These are phyloP conservation scores for Stachybotrys chlorohalonatus DNA, from an alignment of 2,329 filamentous ascomycete genomes.

Conservation along the genomic window DNA sequence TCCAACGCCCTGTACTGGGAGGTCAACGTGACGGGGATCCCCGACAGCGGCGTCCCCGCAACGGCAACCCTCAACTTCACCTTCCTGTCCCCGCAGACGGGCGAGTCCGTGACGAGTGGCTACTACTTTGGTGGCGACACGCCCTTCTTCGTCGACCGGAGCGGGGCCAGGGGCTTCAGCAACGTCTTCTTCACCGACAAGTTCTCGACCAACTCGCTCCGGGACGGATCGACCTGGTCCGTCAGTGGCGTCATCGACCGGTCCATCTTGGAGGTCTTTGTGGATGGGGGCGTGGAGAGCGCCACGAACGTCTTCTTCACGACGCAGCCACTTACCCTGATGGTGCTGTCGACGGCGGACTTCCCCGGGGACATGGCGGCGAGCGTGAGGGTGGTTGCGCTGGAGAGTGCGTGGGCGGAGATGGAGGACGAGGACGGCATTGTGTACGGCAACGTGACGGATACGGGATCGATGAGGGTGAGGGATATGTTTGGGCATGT, in stretches of 20 bases:
- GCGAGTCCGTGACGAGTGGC: conserved; percentile 15
- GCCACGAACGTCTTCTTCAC: conserved; percentile 21
- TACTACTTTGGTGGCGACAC: conserved; percentile 16
- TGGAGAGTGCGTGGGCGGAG: conserved; percentile 16
- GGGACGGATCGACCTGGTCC: conserved; percentile 11
- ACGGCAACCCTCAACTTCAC: conserved; percentile 19
- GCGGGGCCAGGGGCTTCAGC: conserved; percentile 16
- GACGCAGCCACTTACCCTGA: conserved; percentile 13
- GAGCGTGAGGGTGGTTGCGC: conserved; percentile 11
- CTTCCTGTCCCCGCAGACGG: conserved; percentile 11
- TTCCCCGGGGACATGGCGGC: conserved; percentile 11
- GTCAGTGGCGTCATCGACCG: conserved; percentile 24
- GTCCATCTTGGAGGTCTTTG: conserved; percentile 24
- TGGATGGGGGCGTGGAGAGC: conserved; percentile 22
- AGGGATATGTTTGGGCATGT: background rate
- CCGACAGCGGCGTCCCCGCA: conserved; percentile 6
- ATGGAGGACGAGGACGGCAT: background rate
- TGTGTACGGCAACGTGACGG: background rate
- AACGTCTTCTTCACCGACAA: conserved; percentile 23
- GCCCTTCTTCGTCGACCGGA: conserved; percentile 18
- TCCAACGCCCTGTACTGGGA: conserved; percentile 44
- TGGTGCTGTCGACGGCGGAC: conserved; percentile 9
- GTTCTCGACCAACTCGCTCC: conserved; percentile 12
- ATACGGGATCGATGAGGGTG: conserved; percentile 1
- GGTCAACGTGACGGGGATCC: conserved; percentile 36